phyloP scores from a whole-genome alignment of 352 stramenopile species.

The Phytophthora nicotianae region DNA sequence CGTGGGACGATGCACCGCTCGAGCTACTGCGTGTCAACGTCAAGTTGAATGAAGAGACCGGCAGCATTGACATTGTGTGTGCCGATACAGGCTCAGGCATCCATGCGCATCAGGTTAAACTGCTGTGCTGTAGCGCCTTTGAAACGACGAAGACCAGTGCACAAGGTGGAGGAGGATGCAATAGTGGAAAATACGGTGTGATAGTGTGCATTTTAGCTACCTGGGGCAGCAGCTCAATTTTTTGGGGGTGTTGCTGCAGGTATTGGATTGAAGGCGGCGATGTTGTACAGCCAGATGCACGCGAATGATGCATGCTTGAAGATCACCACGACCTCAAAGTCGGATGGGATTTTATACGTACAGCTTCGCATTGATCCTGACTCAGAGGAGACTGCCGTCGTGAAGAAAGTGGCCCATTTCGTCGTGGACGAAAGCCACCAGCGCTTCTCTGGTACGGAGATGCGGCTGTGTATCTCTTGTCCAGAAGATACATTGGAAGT shows the following conservation, averaged over 20 bases:
- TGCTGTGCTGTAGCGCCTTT: slow-evolving; percentile 74
- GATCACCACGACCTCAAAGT: slow-evolving; percentile 67
- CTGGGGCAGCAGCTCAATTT: slow-evolving; percentile 1
- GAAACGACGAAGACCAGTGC: slow-evolving; percentile 60
- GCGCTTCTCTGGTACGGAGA: slow-evolving; percentile 80
- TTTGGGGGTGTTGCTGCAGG: slow-evolving; percentile 32
- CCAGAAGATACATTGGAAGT: slow-evolving; percentile 39
- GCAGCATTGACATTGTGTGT: slow-evolving; percentile 69
- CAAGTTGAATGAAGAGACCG: slow-evolving; percentile 26
- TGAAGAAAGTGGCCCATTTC: slow-evolving; percentile 68
- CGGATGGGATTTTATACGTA: slow-evolving; percentile 67
- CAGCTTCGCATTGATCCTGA: slow-evolving; percentile 71
- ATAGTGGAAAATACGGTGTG: slow-evolving; percentile 71
- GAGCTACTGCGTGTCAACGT: slow-evolving; percentile 61
- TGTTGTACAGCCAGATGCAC: slow-evolving; percentile 76
- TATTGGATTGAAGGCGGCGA: slow-evolving; percentile 75
- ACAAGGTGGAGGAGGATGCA: slow-evolving; percentile 10
- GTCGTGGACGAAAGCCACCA: slow-evolving; percentile 61
- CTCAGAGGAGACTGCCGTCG: slow-evolving; percentile 60
- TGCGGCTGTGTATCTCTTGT: slow-evolving; percentile 65
- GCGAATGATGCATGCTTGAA: slow-evolving; percentile 45
- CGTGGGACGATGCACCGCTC: slow-evolving; percentile 30
- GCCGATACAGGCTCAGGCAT: slow-evolving; percentile 79
- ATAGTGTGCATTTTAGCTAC: background rate
- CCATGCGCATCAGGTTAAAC: slow-evolving; percentile 58